These are phyloP conservation scores for Globisporangium middletonii DNA, from an alignment of 352 stramenopile species.

Conservation along the genomic window DNA sequence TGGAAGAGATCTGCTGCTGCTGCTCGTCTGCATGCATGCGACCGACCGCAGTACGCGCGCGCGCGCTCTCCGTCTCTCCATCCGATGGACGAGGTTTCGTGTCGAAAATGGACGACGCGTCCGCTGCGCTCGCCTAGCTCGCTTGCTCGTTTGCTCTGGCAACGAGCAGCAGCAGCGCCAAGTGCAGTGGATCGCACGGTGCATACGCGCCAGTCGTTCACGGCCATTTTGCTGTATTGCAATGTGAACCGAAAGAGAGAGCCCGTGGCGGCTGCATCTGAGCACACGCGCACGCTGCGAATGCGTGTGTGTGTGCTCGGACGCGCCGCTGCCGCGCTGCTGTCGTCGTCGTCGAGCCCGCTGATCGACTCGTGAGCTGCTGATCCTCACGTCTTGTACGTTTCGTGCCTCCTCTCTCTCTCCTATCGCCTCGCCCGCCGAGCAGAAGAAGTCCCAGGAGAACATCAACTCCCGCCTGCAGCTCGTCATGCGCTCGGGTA, in stretches of 20 bases:
- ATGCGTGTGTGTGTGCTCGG: neutral
- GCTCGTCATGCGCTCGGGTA: conserved; percentile 99
- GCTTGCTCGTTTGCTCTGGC: neutral
- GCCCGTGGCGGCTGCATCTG: neutral
- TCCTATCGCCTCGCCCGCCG: conserved; percentile 3
- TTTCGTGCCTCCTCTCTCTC: neutral
- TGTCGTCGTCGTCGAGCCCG: neutral
- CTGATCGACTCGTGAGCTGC: conserved; percentile 18
- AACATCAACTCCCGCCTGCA: conserved; percentile 99
- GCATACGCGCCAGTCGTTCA: conserved; percentile 9
- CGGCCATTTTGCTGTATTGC: conserved; percentile 11
- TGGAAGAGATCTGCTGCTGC: conserved; percentile 34
- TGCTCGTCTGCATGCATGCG: conserved; percentile 4
- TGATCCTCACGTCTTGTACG: conserved; percentile 14
- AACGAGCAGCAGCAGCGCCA: neutral
- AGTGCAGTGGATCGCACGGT: neutral
- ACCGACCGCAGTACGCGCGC: conserved; percentile 2
- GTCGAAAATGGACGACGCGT: conserved; percentile 3
- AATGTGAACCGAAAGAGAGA: conserved; percentile 8
- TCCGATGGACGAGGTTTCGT: conserved; percentile 53
- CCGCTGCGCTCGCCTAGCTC: conserved; percentile 1
- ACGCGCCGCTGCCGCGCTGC: neutral
- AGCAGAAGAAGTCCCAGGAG: conserved; percentile 97
- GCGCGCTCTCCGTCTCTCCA: conserved; percentile 24
- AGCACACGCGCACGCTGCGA: neutral